Base-by-base conservation (phyloP, 1,284 basidiomycete species). In the Leccinum subrobustum region DNA sequence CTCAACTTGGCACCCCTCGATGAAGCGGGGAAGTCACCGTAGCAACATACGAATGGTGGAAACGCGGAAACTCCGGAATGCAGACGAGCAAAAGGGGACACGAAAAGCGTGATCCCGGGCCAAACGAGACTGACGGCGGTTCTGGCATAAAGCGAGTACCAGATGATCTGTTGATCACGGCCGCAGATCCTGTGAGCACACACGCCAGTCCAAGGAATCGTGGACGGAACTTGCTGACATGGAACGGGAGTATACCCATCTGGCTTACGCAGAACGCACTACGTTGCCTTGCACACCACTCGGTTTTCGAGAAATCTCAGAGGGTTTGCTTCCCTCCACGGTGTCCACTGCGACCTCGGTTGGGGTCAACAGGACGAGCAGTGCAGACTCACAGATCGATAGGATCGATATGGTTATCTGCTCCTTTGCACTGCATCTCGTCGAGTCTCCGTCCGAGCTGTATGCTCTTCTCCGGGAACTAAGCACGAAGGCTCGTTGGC, bases 401-500 rank as follows among this genome's bases (percentile, higher is more conserved):
- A 69, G 35, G 27, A 72, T 86, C 52, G 88, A 91, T 64, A 80
- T 91, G 72, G 81, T 87, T 16, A 73, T 91, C 27, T 88, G 88
- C 66, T 89, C 87, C 1, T 91, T 91, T 65, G 89, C 88, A 4
- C 71, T 91, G 33, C 89, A 91, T 70, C 83, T 91, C 31, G 74
- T 91, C 48, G 83, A 85, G 52, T 79, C 79, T 20, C 70, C 84
- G 2, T 87, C 85, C 1, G 83, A 86, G 60, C 75, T 91, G 16
- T 91, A 85, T 67, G 77, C 86, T 9, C 74, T 91, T 12, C 75
- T 90, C 14, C 84, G 81, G 75, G 85, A 87, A 67, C 71, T 91
- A 39, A 85, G 84, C 62, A 81, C 78, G 42, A 85, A 85, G 66
- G 79, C 80, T 3, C 72, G 73, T 37, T 91, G 88, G 87, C 76